A percentile compares a stretch with the other conserved stretches of the same genome.
These are phyloP conservation scores for Curvularia hawaiiensis DNA, from an alignment of 2,329 filamentous ascomycete genomes.

Conservation along the genomic window DNA sequence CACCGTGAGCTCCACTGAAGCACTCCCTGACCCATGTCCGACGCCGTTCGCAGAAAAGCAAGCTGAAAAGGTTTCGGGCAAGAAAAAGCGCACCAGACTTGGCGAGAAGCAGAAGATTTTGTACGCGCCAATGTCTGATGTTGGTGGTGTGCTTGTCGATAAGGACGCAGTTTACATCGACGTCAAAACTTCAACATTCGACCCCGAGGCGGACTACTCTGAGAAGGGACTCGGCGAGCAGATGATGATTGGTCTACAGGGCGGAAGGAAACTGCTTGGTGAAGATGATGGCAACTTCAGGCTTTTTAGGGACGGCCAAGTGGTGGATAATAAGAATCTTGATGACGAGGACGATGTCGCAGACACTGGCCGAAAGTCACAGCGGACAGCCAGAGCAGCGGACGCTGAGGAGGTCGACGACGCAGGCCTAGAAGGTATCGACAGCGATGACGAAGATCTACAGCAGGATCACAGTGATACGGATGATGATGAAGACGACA, in stretches of 20 bases:
- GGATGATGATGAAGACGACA: constrained; percentile 59
- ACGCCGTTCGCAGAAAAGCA: constrained; percentile 91
- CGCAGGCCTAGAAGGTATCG: constrained; percentile 54
- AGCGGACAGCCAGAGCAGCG: constrained; percentile 56
- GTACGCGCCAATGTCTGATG: constrained; percentile 97
- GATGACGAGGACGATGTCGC: constrained; percentile 59
- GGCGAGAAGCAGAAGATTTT: constrained; percentile 97
- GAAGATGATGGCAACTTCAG: constrained; percentile 82
- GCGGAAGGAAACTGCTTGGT: constrained; percentile 79
- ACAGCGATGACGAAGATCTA: constrained; percentile 60
- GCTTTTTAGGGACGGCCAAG: constrained; percentile 79
- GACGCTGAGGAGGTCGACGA: constrained; percentile 57
- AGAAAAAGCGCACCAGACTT: constrained; percentile 76
- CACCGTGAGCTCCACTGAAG: constrained; percentile 80
- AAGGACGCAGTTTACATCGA: constrained; percentile 95
- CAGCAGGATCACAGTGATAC: constrained; percentile 54
- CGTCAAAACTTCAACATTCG: constrained; percentile 73
- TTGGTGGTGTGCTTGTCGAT: constrained; percentile 93
- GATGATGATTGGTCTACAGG: constrained; percentile 87
- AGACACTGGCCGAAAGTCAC: constrained; percentile 62
- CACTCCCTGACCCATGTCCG: constrained; percentile 90
- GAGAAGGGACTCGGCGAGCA: constrained; percentile 94
- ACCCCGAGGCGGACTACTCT: constrained; percentile 63
- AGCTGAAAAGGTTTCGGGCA: constrained; percentile 81
- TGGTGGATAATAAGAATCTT: constrained; percentile 60